phyloP scores from a whole-genome alignment of 2,329 filamentous ascomycete genomes.

The Aureobasidium pullulans region DNA sequence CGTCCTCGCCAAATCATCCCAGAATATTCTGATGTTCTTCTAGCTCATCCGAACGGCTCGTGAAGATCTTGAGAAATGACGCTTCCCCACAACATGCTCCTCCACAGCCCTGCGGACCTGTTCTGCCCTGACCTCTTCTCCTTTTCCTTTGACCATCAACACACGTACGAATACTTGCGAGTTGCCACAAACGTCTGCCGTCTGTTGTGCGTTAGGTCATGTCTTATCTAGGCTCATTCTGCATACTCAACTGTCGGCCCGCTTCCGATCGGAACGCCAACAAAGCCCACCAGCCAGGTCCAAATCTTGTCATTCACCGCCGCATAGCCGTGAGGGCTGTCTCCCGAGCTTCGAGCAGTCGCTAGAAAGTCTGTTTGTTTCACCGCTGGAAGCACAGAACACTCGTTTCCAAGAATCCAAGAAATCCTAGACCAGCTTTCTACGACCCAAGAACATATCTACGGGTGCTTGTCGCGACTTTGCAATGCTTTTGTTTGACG shows the following conservation, averaged over 20 bases:
- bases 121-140: not conserved
- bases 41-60: not conserved
- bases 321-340: not conserved
- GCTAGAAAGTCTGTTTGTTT: not conserved
- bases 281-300: not conserved
- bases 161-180: not conserved
- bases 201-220: not conserved
- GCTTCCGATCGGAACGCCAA: not conserved
- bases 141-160: not conserved
- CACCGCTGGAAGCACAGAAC: constrained; percentile 8
- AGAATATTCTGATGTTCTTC: not conserved
- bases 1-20: too few relatives aligned
- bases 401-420: not conserved
- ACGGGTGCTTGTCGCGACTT: not conserved
- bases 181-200: not conserved
- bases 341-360: not conserved
- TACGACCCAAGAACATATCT: not conserved
- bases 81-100: not conserved
- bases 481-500: not conserved
- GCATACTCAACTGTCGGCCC: constrained; percentile 4
- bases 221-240: constrained; percentile 9
- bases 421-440: not conserved
- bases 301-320: constrained; percentile 1
- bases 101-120: not conserved
- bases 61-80: not conserved